These are phyloP conservation scores for Suhomyces coccinellae DNA, from an alignment of 1,139 yeast species.

Conservation along the genomic window DNA sequence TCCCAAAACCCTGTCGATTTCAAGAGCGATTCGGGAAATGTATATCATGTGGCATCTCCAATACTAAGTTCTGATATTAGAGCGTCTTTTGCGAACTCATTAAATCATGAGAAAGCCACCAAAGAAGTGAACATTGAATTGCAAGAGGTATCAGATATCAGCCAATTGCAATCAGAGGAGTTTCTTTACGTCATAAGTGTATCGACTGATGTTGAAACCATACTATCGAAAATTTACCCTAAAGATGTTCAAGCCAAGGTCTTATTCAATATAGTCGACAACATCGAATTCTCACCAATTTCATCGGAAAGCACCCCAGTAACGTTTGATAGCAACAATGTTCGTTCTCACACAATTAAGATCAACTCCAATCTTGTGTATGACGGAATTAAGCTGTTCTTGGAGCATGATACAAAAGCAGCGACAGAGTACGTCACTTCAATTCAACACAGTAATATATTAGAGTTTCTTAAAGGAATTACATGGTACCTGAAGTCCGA, in stretches of 20 bases:
- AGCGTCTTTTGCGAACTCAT: conserved; percentile 20
- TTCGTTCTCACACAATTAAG: conserved; percentile 33
- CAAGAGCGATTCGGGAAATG: background rate
- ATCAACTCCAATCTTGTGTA: conserved; percentile 33
- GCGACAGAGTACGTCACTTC: conserved; percentile 33
- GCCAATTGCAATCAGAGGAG: conserved; percentile 6
- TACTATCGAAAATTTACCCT: conserved; percentile 18
- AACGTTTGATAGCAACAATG: conserved; percentile 18
- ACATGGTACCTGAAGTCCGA: conserved; percentile 30
- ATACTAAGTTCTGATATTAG: conserved; percentile 32
- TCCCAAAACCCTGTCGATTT: conserved; percentile 10
- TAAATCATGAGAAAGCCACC: background rate
- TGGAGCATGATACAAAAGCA: conserved; percentile 34
- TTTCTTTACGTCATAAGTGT: conserved; percentile 37
- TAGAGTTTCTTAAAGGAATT: conserved; percentile 35
- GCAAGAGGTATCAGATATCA: conserved; percentile 30
- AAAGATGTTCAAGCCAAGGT: conserved; percentile 25
- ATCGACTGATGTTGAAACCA: conserved; percentile 26
- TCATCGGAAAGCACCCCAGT: conserved; percentile 36
- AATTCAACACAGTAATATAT: conserved; percentile 37
- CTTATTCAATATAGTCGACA: conserved; percentile 41
- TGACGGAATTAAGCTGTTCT: conserved; percentile 34
- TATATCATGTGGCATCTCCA: conserved; percentile 34
- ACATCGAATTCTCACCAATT: conserved; percentile 38
- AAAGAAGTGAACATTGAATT: conserved; percentile 27